Evolutionary conservation across 2,329 filamentous ascomycete species (phyloP), one percentile per base, ranked within the genome.

Genomic region (Coniochaeta prunicola): DNA sequence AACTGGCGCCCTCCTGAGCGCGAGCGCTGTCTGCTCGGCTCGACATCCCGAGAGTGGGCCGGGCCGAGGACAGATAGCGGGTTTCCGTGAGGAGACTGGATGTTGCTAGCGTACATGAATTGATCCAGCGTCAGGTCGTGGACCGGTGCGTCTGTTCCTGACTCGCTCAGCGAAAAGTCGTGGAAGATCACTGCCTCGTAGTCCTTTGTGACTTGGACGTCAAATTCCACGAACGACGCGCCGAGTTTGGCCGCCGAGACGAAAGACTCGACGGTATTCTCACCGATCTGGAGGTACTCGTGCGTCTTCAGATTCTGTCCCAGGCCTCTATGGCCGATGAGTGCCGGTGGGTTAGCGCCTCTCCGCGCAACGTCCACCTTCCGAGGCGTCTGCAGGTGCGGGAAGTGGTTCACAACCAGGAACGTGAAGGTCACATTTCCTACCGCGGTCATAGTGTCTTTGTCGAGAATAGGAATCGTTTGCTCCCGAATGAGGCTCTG

Each of bases 201-300:
- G 55, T 77, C 75, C 61, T 69, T 70, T 1, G 75, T 77, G 17
- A 77, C 62, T 60, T 77, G 75, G 2, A 75, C 68, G 64, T 77
- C 75, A 70, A 72, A 70, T 64, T 73, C 71, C 26, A 74, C 68
- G 58, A 66, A 69, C 17, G 69, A 68, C 28, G 72, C 71, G 8
- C 72, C 73, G 9, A 70, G 63, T 40, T 67, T 69, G 19, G 63
- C 64, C 4, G 72, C 72, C 24, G 68, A 65, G n/a, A 68, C 58
- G 57, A 73, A 73, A 21, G 71, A 73, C 66, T 71, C 64, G 36
- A 74, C 61, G 6, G 70, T 74, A 60, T 75, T 74, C 57, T 75
- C 73, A 17, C 72, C 71, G 21, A 75, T 62, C 57, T 75, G 72
- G 53, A 75, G 68, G 59, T 68, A 62, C 30, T 62, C 68, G 15